Percentiles rank a stretch among this genome's conserved stretches.
These are phyloP conservation scores for Volvox reticuliferus DNA, from an alignment of 139 green algal genomes.

Conservation along the genomic window DNA sequence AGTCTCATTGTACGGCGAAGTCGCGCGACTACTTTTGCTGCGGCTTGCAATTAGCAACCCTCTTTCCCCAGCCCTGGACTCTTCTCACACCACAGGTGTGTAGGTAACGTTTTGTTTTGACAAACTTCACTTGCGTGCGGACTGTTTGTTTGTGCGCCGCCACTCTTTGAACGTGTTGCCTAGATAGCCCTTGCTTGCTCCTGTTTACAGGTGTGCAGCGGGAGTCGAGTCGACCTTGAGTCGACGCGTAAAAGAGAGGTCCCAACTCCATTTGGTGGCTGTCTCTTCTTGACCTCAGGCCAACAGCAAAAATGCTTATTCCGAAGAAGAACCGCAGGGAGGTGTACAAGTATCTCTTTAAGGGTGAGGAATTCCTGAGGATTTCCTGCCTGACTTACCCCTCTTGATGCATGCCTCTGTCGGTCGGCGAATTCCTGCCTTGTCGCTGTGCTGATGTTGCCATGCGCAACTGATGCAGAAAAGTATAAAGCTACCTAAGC, in stretches of 20 bases:
- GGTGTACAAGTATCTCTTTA: slow-evolving; percentile 99
- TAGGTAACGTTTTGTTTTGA: not conserved
- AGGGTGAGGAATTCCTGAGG: slow-evolving; percentile 73
- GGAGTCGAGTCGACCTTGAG: slow-evolving; percentile 95
- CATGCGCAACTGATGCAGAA: too few relatives aligned
- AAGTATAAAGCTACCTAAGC: too few relatives aligned
- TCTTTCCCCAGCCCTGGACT: slow-evolving; percentile 48
- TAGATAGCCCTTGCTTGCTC: not conserved
- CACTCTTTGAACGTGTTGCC: not conserved
- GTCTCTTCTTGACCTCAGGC: slow-evolving; percentile 34
- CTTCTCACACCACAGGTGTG: slow-evolving; percentile 47
- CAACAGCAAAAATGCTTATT: slow-evolving; percentile 93
- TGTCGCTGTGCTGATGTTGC: too few relatives aligned
- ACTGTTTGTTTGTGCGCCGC: not conserved
- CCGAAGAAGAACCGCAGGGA: slow-evolving; percentile 98
- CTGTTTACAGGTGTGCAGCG: slow-evolving; percentile 51
- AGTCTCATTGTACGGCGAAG: not conserved
- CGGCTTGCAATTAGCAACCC: not conserved
- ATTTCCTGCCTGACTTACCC: too few relatives aligned
- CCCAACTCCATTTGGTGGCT: slow-evolving; percentile 51
- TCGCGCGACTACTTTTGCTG: not conserved
- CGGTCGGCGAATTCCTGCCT: too few relatives aligned
- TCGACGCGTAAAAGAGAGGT: slow-evolving; percentile 84
- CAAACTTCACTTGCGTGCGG: not conserved
- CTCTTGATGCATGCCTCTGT: too few relatives aligned